A percentile compares a stretch with the other conserved stretches of the same genome.
These are phyloP conservation scores for Ophiosphaerella narmari DNA, from an alignment of 2,329 filamentous ascomycete genomes.

Conservation along the genomic window DNA sequence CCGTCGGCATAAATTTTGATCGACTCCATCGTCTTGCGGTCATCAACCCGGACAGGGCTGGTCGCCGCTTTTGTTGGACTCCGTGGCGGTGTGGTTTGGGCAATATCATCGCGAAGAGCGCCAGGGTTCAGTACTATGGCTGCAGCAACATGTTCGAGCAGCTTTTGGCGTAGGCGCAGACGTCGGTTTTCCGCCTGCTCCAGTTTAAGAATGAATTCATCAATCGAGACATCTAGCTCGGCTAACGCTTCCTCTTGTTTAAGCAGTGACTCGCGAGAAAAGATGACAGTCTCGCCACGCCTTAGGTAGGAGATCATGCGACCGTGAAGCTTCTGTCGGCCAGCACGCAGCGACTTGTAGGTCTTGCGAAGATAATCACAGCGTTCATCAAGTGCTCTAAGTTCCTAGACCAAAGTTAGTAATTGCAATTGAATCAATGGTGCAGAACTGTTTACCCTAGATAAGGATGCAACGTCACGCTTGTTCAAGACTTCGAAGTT, in stretches of 20 bases:
- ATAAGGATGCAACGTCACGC: constrained; percentile 56
- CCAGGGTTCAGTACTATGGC: constrained; percentile 52
- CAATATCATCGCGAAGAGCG: constrained; percentile 29
- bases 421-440: neutral
- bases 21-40: constrained; percentile 47
- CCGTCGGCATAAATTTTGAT: constrained; percentile 52
- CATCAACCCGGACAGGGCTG: constrained; percentile 37
- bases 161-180: constrained; percentile 74
- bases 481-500: constrained; percentile 49
- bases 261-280: constrained; percentile 74
- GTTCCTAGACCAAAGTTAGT: constrained; percentile 60
- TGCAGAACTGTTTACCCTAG: constrained; percentile 55
- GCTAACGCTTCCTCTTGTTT: constrained; percentile 80
- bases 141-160: constrained; percentile 80
- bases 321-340: constrained; percentile 74
- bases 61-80: constrained; percentile 44
- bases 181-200: constrained; percentile 79
- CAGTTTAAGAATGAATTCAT: constrained; percentile 80
- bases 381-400: constrained; percentile 75
- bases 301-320: constrained; percentile 79
- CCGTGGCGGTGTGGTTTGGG: constrained; percentile 44
- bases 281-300: constrained; percentile 70
- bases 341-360: constrained; percentile 74
- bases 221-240: constrained; percentile 76
- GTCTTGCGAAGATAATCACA: constrained; percentile 79